phyloP scores from a whole-genome alignment of 306 rosid species.

The Gastrolobium bilobum region DNA sequence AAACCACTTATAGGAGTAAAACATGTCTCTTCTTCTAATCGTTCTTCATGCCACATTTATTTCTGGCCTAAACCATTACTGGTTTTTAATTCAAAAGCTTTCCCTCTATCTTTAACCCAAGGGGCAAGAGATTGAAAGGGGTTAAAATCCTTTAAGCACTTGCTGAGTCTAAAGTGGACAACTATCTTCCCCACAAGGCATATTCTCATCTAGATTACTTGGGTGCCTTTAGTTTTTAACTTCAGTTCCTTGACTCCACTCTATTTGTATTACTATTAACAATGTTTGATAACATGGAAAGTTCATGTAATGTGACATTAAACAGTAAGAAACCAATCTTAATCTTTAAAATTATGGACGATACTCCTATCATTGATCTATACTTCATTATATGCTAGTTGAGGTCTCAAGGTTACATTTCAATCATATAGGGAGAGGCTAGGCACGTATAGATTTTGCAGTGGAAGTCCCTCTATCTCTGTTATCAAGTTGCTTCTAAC shows the following conservation, averaged over 20 bases:
- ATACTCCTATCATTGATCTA: no score
- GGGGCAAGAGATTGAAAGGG: slow-evolving; percentile 37
- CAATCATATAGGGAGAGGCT: not conserved
- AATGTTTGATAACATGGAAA: not conserved
- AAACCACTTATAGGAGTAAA: not conserved
- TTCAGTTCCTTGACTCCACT: not conserved
- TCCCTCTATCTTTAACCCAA: slow-evolving; percentile 31
- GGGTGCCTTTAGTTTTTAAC: not conserved
- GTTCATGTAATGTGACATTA: not conserved
- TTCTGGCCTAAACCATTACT: not conserved
- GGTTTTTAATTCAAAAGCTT: slow-evolving; percentile 9
- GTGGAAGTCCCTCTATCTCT: not conserved
- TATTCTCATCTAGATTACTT: not conserved
- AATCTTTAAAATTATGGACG: not conserved
- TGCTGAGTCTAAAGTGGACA: not conserved
- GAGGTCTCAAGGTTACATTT: not conserved
- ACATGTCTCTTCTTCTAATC: not conserved
- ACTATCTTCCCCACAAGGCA: not conserved
- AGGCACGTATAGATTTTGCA: not conserved
- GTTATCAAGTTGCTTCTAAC: not conserved
- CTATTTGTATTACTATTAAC: not conserved
- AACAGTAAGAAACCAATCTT: not conserved
- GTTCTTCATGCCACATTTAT: slow-evolving; percentile 4
- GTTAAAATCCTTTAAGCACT: slow-evolving; percentile 37
- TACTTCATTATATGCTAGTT: not conserved